phyloP scores from a whole-genome alignment of 768 basidiomycete species.

The Boletus tomentosulus region DNA sequence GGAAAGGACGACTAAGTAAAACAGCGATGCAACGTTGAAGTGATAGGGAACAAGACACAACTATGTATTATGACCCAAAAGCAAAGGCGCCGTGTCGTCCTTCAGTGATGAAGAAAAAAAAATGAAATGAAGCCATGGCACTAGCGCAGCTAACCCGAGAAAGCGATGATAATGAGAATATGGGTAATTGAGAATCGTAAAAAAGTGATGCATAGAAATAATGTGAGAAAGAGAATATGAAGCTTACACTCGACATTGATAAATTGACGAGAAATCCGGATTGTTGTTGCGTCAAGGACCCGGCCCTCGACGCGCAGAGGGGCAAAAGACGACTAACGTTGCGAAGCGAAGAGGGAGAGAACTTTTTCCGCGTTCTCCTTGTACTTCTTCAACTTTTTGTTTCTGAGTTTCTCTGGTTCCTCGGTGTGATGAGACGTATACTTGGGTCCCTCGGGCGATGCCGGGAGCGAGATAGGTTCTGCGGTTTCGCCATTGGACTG shows the following conservation, averaged over 20 bases:
- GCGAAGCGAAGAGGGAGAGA: constrained; percentile 75
- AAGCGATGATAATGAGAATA: constrained; percentile 1
- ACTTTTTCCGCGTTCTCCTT: constrained; percentile 87
- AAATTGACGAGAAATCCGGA: constrained; percentile 13
- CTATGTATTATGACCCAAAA: constrained; percentile 25
- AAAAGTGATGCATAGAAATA: constrained; percentile 30
- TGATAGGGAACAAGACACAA: constrained; percentile 24
- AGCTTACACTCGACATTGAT: constrained; percentile 22
- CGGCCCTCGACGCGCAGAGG: constrained; percentile 18
- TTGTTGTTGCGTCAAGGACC: constrained; percentile 18
- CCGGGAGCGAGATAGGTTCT: constrained; percentile 21
- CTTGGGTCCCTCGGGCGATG: constrained; percentile 32
- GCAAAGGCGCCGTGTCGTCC: constrained; percentile 25
- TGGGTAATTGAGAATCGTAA: constrained; percentile 16
- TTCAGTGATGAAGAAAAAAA: constrained; percentile 14
- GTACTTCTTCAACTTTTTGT: constrained; percentile 78
- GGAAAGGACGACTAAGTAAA: constrained; percentile 15
- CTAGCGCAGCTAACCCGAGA: constrained; percentile 23
- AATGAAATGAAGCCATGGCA: constrained; percentile 6
- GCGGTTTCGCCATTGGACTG: constrained; percentile 55
- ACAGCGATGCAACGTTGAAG: constrained; percentile 31
- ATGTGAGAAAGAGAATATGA: constrained; percentile 16
- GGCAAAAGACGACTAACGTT: constrained; percentile 41
- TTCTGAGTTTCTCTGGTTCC: constrained; percentile 59
- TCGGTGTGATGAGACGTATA: constrained; percentile 30